These are phyloP conservation scores for Heliophila coronopifolia DNA, from an alignment of 441 rosid genomes.

Conservation along the genomic window DNA sequence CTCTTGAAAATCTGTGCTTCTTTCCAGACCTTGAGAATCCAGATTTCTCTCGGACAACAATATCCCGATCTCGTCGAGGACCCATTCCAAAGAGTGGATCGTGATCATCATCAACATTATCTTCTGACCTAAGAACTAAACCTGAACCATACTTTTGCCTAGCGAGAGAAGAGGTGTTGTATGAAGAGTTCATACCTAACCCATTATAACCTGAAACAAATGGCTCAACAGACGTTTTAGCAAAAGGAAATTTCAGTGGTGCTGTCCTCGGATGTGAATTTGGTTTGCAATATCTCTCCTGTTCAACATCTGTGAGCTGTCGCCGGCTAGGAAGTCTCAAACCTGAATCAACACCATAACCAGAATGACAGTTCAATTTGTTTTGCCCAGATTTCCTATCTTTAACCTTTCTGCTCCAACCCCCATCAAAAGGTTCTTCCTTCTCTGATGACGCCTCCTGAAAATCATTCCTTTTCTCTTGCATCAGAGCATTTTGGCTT, in stretches of 20 bases:
- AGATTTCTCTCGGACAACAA: slow-evolving; percentile 35
- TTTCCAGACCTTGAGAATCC: slow-evolving; percentile 47
- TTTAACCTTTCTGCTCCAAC: slow-evolving; percentile 54
- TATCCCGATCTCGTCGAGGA: slow-evolving; percentile 40
- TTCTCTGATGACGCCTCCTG: slow-evolving; percentile 55
- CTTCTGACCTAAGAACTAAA: slow-evolving; percentile 39
- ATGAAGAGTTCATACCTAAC: slow-evolving; percentile 45
- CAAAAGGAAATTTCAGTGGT: slow-evolving; percentile 38
- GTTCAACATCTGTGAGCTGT: slow-evolving; percentile 37
- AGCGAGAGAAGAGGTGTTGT: slow-evolving; percentile 36
- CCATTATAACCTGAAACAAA: slow-evolving; percentile 43
- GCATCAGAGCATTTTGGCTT: slow-evolving; percentile 76
- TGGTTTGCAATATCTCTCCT: slow-evolving; percentile 49
- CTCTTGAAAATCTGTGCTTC: slow-evolving; percentile 43
- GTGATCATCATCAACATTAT: slow-evolving; percentile 40
- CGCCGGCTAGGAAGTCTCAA: slow-evolving; percentile 42
- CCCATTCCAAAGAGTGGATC: slow-evolving; percentile 59
- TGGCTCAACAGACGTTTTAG: slow-evolving; percentile 32
- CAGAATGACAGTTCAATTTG: slow-evolving; percentile 40
- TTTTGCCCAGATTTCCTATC: slow-evolving; percentile 41
- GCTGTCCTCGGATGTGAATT: slow-evolving; percentile 54
- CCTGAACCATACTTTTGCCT: slow-evolving; percentile 45
- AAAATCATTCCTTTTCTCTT: slow-evolving; percentile 62
- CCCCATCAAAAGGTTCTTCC: slow-evolving; percentile 51
- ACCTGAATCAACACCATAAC: slow-evolving; percentile 37